Evolutionary conservation across 495 filamentous ascomycete genomes (phyloP).

Genomic region (Clohesyomyces aquaticus): DNA sequence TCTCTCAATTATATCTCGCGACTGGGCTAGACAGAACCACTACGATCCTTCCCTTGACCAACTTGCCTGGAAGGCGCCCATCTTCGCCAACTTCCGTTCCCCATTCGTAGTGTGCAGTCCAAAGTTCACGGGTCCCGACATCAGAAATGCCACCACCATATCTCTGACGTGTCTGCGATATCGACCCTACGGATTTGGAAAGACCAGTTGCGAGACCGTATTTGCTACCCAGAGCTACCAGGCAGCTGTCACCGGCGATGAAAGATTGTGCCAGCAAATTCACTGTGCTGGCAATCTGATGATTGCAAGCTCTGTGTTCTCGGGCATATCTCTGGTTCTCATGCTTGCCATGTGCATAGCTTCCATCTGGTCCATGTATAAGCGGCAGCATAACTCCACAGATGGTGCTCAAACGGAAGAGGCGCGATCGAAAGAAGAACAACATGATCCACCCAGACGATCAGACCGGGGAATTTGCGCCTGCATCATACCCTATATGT

Average conservation of each 20-base stretch:
- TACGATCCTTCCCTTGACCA: conserved; percentile 3
- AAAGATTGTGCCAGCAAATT: conserved; percentile 24
- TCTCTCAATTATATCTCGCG: conserved; percentile 4
- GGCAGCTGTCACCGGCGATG: conserved; percentile 2
- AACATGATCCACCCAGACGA: too few species aligned
- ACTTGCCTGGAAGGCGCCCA: background rate
- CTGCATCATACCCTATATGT: background rate
- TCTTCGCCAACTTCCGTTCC: background rate
- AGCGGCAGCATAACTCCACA: background rate
- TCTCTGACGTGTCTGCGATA: background rate
- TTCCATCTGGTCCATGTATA: background rate
- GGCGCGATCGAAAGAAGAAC: too few species aligned
- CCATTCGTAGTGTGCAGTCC: background rate
- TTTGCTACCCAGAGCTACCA: conserved; percentile 1
- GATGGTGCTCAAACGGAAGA: too few species aligned
- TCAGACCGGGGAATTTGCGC: too few species aligned
- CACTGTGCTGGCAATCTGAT: conserved; percentile 19
- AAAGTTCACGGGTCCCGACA: background rate
- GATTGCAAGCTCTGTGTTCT: conserved; percentile 8
- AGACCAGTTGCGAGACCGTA: conserved; percentile 12
- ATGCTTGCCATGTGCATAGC: background rate
- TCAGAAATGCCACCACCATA: background rate
- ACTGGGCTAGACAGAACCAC: conserved; percentile 9
- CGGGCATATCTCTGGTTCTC: conserved; percentile 2
- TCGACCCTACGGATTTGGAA: conserved; percentile 4